Evolutionary conservation across 352 stramenopile genomes (phyloP).

Genomic region (Phytophthora europaea): DNA sequence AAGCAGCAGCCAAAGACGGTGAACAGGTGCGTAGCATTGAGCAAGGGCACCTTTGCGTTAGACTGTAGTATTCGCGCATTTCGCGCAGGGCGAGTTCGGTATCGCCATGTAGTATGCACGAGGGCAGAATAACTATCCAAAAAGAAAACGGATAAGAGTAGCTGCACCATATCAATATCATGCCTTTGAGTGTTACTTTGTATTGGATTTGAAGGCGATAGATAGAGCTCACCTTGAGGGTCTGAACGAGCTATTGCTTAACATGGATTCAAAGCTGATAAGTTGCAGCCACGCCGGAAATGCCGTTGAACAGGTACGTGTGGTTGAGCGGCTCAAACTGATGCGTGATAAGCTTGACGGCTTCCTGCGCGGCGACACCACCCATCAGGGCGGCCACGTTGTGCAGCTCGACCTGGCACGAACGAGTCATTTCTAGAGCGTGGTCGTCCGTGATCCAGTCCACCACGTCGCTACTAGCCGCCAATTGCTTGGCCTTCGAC

Average conservation of each 20-base stretch:
- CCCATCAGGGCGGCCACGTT: conserved; percentile 95
- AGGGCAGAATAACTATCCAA: conserved; percentile 7
- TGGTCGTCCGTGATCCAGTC: conserved; percentile 78
- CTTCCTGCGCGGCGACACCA: conserved; percentile 97
- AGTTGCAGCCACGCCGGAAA: conserved; percentile 80
- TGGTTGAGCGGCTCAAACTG: conserved; percentile 98
- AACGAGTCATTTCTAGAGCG: conserved; percentile 93
- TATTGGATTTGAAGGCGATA: conserved; percentile 20
- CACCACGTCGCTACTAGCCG: conserved; percentile 40
- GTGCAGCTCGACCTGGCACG: conserved; percentile 94
- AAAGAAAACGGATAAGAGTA: not conserved
- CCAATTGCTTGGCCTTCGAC: conserved; percentile 54
- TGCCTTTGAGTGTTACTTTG: conserved; percentile 11
- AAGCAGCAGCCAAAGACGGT: conserved; percentile 14
- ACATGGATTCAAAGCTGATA: conserved; percentile 70
- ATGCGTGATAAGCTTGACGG: conserved; percentile 98
- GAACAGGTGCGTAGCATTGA: conserved; percentile 18
- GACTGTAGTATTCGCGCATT: conserved; percentile 11
- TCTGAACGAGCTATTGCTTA: not conserved
- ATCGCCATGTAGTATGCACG: conserved; percentile 3
- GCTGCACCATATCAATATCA: conserved; percentile 25
- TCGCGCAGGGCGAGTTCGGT: not conserved
- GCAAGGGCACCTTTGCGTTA: conserved; percentile 17
- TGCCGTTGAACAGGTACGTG: conserved; percentile 99
- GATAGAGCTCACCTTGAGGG: conserved; percentile 2